A percentile compares a stretch with the other conserved stretches of the same genome.
Conservation (phyloP, 805 yeast genomes). For the Blastobotrys robertii region DNA sequence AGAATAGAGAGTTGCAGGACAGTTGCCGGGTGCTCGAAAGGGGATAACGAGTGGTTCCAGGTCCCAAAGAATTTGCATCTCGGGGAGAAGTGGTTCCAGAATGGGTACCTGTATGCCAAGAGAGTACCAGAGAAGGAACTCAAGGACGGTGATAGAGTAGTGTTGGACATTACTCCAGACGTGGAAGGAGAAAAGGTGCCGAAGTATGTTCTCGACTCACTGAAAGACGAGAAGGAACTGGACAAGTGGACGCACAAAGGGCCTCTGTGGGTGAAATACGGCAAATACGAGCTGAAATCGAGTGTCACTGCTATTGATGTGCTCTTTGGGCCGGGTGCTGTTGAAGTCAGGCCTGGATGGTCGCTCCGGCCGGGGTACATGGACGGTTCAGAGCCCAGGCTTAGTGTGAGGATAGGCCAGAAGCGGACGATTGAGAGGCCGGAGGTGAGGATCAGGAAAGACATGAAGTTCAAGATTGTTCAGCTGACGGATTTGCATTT, state of each 20-base stretch:
- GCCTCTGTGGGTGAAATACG: constrained; percentile 50
- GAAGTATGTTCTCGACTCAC: constrained; percentile 23
- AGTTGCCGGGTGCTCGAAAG: constrained; percentile 12
- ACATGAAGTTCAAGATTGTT: constrained; percentile 60
- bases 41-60: constrained; percentile 32
- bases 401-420: constrained; percentile 3
- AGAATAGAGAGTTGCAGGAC: constrained; percentile 28
- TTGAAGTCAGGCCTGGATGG: constrained; percentile 77
- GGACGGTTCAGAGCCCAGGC: constrained; percentile 2
- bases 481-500: constrained; percentile 91
- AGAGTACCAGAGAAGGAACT: constrained; percentile 14
- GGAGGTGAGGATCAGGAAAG: constrained; percentile 29
- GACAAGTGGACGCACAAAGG: constrained; percentile 7
- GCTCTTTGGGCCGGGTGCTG: constrained; percentile 61
- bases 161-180: constrained; percentile 17
- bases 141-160: constrained; percentile 28
- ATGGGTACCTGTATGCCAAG: constrained; percentile 31
- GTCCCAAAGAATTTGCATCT: constrained; percentile 40
- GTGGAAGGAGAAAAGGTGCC: constrained; percentile 21
- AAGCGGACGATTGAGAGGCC: constrained; percentile 14
- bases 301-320: constrained; percentile 54
- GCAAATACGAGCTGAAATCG: constrained; percentile 27
- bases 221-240: constrained; percentile 9
- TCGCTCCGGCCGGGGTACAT: constrained; percentile 23
- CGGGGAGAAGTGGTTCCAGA: constrained; percentile 32